Conservation (phyloP, 2,329 filamentous ascomycete species). For the Cladosporium sp. region DNA sequence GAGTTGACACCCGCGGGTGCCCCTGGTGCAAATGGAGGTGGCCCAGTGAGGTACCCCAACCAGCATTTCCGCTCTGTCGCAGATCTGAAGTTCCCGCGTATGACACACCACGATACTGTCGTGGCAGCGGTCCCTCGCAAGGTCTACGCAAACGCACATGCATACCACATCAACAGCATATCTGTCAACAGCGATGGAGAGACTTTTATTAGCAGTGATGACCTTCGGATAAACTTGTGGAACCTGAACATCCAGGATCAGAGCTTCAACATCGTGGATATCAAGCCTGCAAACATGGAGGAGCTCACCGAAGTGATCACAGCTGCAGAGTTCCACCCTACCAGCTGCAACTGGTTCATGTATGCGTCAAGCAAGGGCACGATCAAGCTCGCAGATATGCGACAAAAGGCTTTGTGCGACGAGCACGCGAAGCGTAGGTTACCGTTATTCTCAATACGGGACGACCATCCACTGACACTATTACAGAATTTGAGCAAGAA, state of each 20-base stretch:
- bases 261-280: conserved; percentile 99
- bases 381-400: conserved; percentile 98
- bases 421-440: conserved; percentile 86
- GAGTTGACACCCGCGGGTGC: conserved; percentile 77
- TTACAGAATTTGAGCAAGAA: conserved; percentile 92
- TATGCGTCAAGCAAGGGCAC: conserved; percentile 98
- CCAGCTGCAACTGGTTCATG: conserved; percentile 99
- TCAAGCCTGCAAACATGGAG: conserved; percentile 99
- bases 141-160: conserved; percentile 96
- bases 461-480: conserved; percentile 19
- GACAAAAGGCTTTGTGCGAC: conserved; percentile 92
- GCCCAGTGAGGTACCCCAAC: conserved; percentile 68
- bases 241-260: conserved; percentile 99
- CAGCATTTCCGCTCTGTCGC: conserved; percentile 73
- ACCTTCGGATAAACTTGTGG: conserved; percentile 96
- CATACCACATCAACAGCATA: conserved; percentile 99
- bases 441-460: neutral
- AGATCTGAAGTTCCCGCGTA: conserved; percentile 86
- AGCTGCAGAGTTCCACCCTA: conserved; percentile 92
- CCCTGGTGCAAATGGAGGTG: conserved; percentile 63
- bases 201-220: conserved; percentile 98
- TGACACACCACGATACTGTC: conserved; percentile 97
- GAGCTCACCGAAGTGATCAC: conserved; percentile 98
- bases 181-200: conserved; percentile 99
- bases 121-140: conserved; percentile 92